phyloP scores from a whole-genome alignment of 148 eudicot genomes.

The Beta vulgaris region DNA sequence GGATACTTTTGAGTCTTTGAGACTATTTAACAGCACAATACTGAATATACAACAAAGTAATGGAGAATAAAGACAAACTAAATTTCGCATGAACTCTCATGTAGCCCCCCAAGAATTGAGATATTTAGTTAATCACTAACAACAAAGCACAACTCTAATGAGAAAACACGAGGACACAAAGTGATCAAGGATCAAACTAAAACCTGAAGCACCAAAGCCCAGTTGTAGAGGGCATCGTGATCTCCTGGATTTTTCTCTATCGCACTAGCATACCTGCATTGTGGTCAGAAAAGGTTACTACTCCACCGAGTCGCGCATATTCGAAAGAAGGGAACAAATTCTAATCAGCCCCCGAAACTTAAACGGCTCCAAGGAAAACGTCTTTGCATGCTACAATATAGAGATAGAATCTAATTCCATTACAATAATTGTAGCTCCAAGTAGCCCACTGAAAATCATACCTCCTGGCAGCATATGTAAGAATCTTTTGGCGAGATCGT shows the following conservation, averaged over 20 bases:
- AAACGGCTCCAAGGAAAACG: background rate
- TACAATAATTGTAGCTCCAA: background rate
- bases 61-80: background rate
- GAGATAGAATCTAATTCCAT: background rate
- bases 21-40: background rate
- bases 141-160: background rate
- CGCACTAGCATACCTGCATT: conserved; percentile 80
- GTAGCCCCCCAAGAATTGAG: background rate
- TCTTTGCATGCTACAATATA: background rate
- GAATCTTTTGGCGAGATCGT: conserved; percentile 83
- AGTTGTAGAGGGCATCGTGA: conserved; percentile 90
- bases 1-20: background rate
- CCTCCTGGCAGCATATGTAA: conserved; percentile 92
- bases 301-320: background rate
- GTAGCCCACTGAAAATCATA: conserved; percentile 17
- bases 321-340: background rate
- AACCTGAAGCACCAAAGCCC: conserved; percentile 99
- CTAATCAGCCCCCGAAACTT: background rate
- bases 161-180: background rate
- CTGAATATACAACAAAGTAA: background rate
- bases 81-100: background rate
- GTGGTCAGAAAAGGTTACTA: background rate
- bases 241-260: conserved; percentile 80
- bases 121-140: background rate
- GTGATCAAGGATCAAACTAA: background rate